Evolutionary conservation across 1,139 yeast genomes (phyloP).

Genomic region (Pichia sp.): DNA sequence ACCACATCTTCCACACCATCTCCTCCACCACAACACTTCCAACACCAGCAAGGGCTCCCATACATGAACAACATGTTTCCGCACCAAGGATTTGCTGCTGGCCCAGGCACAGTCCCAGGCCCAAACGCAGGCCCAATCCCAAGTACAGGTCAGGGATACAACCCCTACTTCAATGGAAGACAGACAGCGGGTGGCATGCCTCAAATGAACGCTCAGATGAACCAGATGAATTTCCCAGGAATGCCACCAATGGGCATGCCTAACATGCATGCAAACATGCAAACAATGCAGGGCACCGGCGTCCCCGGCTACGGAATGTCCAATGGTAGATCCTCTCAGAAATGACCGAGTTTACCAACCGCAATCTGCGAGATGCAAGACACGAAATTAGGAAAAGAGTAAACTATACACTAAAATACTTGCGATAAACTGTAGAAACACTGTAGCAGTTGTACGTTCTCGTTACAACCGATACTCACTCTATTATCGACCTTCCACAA

Average conservation of each 20-base stretch:
- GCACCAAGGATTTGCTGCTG: too few relatives aligned
- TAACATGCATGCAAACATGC: too few relatives aligned
- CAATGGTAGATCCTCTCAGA: not conserved
- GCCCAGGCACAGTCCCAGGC: too few relatives aligned
- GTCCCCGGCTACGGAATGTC: not conserved
- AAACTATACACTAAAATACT: too few relatives aligned
- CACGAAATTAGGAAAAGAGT: too few relatives aligned
- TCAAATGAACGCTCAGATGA: too few relatives aligned
- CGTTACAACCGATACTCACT: slow-evolving; percentile 84
- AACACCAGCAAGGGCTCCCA: slow-evolving; percentile 3
- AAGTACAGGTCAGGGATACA: too few relatives aligned
- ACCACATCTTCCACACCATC: slow-evolving; percentile 1
- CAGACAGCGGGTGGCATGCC: too few relatives aligned
- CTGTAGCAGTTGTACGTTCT: slow-evolving; percentile 75
- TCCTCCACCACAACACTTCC: slow-evolving; percentile 2
- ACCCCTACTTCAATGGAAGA: too few relatives aligned
- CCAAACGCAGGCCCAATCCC: slow-evolving; percentile 13
- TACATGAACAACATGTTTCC: not conserved
- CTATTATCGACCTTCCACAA: slow-evolving; percentile 72
- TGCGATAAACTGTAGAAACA: slow-evolving; percentile 53
- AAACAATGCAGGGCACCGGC: too few relatives aligned
- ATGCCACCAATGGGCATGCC: too few relatives aligned
- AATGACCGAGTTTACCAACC: not conserved
- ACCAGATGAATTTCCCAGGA: too few relatives aligned
- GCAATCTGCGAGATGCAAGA: not conserved